Base-by-base conservation (phyloP, 805 yeast species). In the Pichia kluyveri region DNA sequence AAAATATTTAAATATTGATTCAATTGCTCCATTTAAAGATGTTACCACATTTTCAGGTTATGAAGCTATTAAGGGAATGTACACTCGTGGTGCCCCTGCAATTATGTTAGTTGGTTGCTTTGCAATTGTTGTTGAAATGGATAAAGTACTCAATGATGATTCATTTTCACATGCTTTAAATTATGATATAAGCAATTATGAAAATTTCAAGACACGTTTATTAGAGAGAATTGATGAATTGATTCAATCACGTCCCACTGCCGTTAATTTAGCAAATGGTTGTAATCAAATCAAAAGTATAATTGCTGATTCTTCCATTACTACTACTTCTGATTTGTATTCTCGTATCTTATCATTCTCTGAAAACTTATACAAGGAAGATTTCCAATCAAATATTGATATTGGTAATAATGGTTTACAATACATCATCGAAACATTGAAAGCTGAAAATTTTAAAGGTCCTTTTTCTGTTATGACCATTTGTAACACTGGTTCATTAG, bases 1-100 rank as follows among this genome's bases (percentile, higher is more conserved):
- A 1, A 73, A 70, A 43, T 91, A 87, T 63, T 68, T 90, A 19
- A 61, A 72, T 1, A 76, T 91, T 49, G 54, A 68, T 38, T 69
- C 79, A 17, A 79, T 86, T 44, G 82, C 82, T 42, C 66, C 67
- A 8, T 41, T 47, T 10, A 89, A 83, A 4, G 34, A n/a, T 5
- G 17, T 40, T 4, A 82, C 71, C 14, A 15, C 34, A 9, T 60
- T 63, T 30, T 95, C 89, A 62, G 97, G 95, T 4, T 87, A 69
- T 65, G 72, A 74, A 18, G 95, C 86, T n/a, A 91, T 91, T 63
- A 82, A 80, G 60, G 73, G 73, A 49, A 91, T 91, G 99, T 89
- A 86, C 58, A 97, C 95, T 5, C 75, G 99, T 62, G 99, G 99
- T 38, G 99, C 99, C 0, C 99, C 99, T 0, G 98, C 98, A 1